Evolutionary conservation across 129 eudicot genomes (phyloP), one percentile per base, ranked within the genome.

Genomic region (Saussurea involucrata): DNA sequence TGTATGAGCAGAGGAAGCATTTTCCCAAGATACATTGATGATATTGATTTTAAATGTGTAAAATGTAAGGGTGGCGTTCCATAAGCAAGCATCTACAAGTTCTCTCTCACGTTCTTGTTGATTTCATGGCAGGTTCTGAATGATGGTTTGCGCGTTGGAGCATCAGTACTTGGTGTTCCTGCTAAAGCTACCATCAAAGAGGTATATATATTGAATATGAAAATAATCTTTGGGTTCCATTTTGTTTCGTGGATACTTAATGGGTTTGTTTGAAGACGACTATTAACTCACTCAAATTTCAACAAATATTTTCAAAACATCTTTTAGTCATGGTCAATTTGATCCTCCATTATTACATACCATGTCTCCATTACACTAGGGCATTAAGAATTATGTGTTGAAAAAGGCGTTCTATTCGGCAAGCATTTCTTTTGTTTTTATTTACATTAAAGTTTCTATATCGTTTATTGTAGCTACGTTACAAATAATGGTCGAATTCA

Each of bases 141-240:
- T 74, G 97, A 92, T 83, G 99, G 89, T 46, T 82, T 80, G 89
- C 73, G 77, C 69, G 76, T 89, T 81, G 99, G 99, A 81, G 99
- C 97, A 37, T 87, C 99, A 78, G 99, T 95, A 58, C 97, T 95
- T 76, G 99, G 99, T 81, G 99, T 95, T 81, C 97, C 97, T 78
- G 89, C 90, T 63, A 95, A 95, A 87, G 99, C 97, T 68, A 95
- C 99, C 3, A 95, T 95, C 75, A 95, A 95, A 87, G 97, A 89
- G 97, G 99, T 92, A 82, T 73, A 37, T 21, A 57, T 53, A 67
- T 33, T 36, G 28, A 55, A 67, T 72, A 31, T 11, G 55, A n/a
- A 31, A 79, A 28, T 1, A 64, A 33, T 42, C 32, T 31, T 31
- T 60, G 63, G 12, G 44, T 60, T 18, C 60, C 49, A 57, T 5